Conservation (phyloP, 148 eudicot species). For the Cornus kousa region DNA sequence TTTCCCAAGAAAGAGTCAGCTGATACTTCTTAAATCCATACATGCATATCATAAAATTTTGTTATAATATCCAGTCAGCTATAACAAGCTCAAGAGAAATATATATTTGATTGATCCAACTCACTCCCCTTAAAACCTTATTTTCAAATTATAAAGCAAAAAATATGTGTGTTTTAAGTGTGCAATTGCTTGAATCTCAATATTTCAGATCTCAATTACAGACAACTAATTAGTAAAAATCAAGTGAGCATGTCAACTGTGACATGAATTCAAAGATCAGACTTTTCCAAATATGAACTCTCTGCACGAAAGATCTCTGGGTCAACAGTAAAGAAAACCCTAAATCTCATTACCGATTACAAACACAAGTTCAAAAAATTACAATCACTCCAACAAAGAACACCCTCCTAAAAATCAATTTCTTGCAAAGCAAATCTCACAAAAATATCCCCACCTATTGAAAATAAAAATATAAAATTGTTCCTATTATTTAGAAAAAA, state of each 20-base stretch:
- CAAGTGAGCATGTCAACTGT: not conserved
- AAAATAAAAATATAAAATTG: too few species aligned
- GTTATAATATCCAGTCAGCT: not conserved
- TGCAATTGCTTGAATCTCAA: too few species aligned
- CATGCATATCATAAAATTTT: not conserved
- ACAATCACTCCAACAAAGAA: not conserved
- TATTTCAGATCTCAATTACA: not conserved
- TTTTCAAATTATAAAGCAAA: not conserved
- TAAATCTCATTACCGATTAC: not conserved
- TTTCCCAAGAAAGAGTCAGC: not conserved
- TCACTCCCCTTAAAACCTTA: not conserved
- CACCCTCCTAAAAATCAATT: not conserved
- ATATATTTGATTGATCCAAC: not conserved
- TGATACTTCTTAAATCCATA: not conserved
- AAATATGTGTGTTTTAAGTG: too few species aligned
- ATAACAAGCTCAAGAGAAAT: not conserved
- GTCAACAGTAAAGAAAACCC: not conserved
- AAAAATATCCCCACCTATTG: not conserved
- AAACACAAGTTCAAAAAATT: not conserved
- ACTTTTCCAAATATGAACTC: not conserved
- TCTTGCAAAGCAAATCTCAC: too few species aligned
- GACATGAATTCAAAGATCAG: not conserved
- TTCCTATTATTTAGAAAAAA: too few species aligned
- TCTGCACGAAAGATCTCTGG: not conserved
- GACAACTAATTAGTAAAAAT: not conserved